phyloP scores from a whole-genome alignment of 805 yeast genomes.

The Suhomyces kilbournensis region DNA sequence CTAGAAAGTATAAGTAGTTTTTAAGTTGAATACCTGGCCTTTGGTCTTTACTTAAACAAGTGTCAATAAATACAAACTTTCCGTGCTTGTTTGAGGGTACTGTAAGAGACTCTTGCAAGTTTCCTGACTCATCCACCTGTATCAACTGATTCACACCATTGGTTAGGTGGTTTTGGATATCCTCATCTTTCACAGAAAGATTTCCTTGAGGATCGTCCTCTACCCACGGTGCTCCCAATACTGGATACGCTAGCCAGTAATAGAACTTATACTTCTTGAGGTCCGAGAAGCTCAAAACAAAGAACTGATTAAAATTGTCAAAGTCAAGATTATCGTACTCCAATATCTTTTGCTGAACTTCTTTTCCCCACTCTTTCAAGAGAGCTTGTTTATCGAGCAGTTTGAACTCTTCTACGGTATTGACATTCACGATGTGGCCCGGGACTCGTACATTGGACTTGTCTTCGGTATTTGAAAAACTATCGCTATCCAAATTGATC shows the following conservation, averaged over 20 bases:
- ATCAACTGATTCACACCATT: background rate
- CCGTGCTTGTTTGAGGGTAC: background rate
- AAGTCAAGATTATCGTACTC: slow-evolving; percentile 15
- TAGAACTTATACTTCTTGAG: slow-evolving; percentile 82
- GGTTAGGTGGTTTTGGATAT: background rate
- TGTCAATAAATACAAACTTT: slow-evolving; percentile 31
- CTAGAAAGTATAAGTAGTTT: slow-evolving; percentile 54
- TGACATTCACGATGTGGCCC: slow-evolving; percentile 50
- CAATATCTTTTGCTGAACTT: slow-evolving; percentile 16
- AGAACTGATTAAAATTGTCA: slow-evolving; percentile 19
- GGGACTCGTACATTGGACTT: background rate
- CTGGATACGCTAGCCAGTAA: slow-evolving; percentile 88
- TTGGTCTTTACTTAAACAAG: slow-evolving; percentile 22
- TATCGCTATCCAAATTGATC: slow-evolving; percentile 31
- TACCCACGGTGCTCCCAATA: slow-evolving; percentile 53
- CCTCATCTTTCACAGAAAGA: background rate
- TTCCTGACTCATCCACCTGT: background rate
- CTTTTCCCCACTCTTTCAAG: slow-evolving; percentile 40
- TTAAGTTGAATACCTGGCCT: slow-evolving; percentile 53
- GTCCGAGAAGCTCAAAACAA: slow-evolving; percentile 71
- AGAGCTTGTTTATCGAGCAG: slow-evolving; percentile 58
- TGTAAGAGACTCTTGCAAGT: background rate
- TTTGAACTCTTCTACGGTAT: slow-evolving; percentile 86
- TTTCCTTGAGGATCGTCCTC: slow-evolving; percentile 1
- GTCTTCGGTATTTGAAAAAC: slow-evolving; percentile 17